A percentile compares a stretch with the other conserved stretches of the same genome.
phyloP scores from a whole-genome alignment of 192 early-diverging fungal species.

The Gamsiella multidivaricata region DNA sequence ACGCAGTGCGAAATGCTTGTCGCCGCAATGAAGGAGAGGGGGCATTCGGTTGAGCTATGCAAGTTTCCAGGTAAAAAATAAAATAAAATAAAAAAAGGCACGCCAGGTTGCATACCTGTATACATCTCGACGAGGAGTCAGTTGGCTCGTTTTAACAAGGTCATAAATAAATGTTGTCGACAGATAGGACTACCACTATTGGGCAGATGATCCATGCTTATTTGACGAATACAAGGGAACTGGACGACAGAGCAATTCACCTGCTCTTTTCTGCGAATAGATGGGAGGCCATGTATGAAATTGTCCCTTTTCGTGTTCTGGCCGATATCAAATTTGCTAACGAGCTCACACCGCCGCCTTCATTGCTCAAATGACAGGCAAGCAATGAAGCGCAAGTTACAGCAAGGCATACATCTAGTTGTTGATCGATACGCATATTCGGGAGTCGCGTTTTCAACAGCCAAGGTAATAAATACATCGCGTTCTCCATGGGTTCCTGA shows the following conservation, averaged over 20 bases:
- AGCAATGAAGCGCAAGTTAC: conserved; percentile 68
- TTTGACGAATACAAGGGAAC: conserved; percentile 71
- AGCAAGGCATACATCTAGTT: conserved; percentile 78
- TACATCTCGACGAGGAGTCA: not conserved
- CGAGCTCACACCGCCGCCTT: not conserved
- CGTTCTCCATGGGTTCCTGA: not conserved
- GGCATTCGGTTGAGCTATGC: conserved; percentile 63
- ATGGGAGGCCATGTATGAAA: conserved; percentile 86
- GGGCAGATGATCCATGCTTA: conserved; percentile 92
- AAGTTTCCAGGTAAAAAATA: conserved; percentile 85
- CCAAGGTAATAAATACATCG: conserved; percentile 69
- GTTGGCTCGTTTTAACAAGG: no score
- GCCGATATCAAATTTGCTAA: no score
- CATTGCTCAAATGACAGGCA: conserved; percentile 53
- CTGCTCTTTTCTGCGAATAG: conserved; percentile 96
- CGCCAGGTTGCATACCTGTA: not conserved
- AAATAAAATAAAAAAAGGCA: not conserved
- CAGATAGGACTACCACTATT: conserved; percentile 92
- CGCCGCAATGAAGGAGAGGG: conserved; percentile 57
- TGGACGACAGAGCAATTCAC: conserved; percentile 89
- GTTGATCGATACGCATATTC: conserved; percentile 97
- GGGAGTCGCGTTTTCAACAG: conserved; percentile 91
- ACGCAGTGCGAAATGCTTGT: conserved; percentile 84
- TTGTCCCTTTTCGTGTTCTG: conserved; percentile 1
- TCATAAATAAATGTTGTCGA: no score